A percentile compares a stretch with the other conserved stretches of the same genome.
These are phyloP conservation scores for Aspergillus sp. DNA, from an alignment of 2,329 filamentous ascomycete species.

Conservation along the genomic window DNA sequence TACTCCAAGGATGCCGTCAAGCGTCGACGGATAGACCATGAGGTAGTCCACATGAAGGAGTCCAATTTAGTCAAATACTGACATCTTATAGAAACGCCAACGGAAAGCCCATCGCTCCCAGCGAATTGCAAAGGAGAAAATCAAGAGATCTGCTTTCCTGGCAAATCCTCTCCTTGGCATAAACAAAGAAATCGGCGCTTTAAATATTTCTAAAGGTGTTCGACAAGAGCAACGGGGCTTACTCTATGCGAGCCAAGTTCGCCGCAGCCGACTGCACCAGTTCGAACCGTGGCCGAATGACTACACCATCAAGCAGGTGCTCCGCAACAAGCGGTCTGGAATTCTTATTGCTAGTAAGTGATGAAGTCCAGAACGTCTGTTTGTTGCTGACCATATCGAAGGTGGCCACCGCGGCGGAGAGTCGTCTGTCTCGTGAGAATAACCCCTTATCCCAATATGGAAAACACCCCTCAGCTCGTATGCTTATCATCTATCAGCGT, in stretches of 20 bases:
- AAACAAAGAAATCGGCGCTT: conserved; percentile 28
- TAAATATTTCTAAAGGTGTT: conserved; percentile 13
- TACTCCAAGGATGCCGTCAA: conserved; percentile 62
- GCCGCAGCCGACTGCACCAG: conserved; percentile 27
- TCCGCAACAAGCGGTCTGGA: conserved; percentile 34
- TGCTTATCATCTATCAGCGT: conserved; percentile 19
- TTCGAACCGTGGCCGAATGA: conserved; percentile 26
- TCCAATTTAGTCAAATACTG: conserved; percentile 1
- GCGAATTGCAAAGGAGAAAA: conserved; percentile 31
- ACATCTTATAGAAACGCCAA: conserved; percentile 26
- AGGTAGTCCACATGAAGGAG: conserved; percentile 18
- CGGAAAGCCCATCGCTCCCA: conserved; percentile 21
- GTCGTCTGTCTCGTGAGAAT: conserved; percentile 31
- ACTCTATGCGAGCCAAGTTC: conserved; percentile 32
- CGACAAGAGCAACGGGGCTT: conserved; percentile 26
- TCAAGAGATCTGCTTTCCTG: conserved; percentile 29
- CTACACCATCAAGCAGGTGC: conserved; percentile 29
- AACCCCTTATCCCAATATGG: neutral
- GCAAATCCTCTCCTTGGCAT: conserved; percentile 27
- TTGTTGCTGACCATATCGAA: conserved; percentile 16
- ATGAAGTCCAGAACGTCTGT: neutral
- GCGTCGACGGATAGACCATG: conserved; percentile 50
- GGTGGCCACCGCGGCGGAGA: conserved; percentile 28
- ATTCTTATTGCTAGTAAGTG: conserved; percentile 36
- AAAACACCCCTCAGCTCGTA: neutral